A percentile compares a stretch with the other conserved stretches of the same genome.
Evolutionary conservation across 768 basidiomycete species (phyloP).

Genomic region (Boletus sp.): DNA sequence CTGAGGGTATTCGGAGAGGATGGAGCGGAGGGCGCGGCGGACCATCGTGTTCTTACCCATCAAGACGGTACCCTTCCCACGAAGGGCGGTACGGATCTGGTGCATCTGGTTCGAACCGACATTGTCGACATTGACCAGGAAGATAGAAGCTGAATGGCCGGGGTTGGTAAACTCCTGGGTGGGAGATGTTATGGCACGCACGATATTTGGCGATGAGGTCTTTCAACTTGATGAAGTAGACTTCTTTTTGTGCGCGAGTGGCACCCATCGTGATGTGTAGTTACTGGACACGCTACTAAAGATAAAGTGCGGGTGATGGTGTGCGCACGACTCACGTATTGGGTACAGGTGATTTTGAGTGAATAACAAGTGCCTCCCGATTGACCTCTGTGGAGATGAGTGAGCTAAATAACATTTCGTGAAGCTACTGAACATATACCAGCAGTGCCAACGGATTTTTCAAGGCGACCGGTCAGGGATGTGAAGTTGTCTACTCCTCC

Average conservation of each 20-base stretch:
- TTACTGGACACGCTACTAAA: slow-evolving; percentile 11
- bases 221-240: slow-evolving; percentile 93
- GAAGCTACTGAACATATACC: slow-evolving; percentile 40
- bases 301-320: neutral
- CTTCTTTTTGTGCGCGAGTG: slow-evolving; percentile 82
- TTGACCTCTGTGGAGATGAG: slow-evolving; percentile 67
- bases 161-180: neutral
- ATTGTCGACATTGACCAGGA: slow-evolving; percentile 99
- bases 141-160: slow-evolving; percentile 78
- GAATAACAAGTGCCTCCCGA: slow-evolving; percentile 73
- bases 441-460: slow-evolving; percentile 92
- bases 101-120: slow-evolving; percentile 99
- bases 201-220: slow-evolving; percentile 87
- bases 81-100: slow-evolving; percentile 92
- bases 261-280: slow-evolving; percentile 73
- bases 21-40: slow-evolving; percentile 90
- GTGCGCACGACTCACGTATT: slow-evolving; percentile 24
- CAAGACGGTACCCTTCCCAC: slow-evolving; percentile 92
- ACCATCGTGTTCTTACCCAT: slow-evolving; percentile 99
- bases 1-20: slow-evolving; percentile 86
- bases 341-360: slow-evolving; percentile 22
- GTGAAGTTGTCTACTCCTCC: slow-evolving; percentile 7
- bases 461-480: slow-evolving; percentile 60
- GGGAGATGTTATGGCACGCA: slow-evolving; percentile 42
- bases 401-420: slow-evolving; percentile 3